Base-by-base conservation (phyloP, 2,329 filamentous ascomycete species). In the Phoma sp. region DNA sequence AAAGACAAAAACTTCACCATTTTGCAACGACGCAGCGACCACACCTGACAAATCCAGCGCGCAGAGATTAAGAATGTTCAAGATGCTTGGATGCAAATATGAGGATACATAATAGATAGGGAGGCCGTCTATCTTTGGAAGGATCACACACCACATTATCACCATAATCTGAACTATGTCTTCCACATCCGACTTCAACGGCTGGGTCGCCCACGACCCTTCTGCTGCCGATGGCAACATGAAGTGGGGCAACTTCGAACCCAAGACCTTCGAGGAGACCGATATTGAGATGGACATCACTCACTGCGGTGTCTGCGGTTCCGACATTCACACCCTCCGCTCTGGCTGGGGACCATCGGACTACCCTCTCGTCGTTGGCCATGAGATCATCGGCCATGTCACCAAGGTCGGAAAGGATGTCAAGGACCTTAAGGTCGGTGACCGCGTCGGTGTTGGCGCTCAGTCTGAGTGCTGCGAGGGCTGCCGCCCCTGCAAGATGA, bases 191-290 rank as follows among this genome's bases (percentile, higher is more conserved):
- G 54, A 81, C 56, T 85, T 85, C 68, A 76, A 83, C 65, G 83
- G 83, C 62, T 85, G 83, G 83, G 76, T 84, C 66, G 83, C 80
- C 64, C 76, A 81, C 18, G 80, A 82, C 69, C 65, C 75, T 20
- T 74, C 76, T 53, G 73, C 81, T 23, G 79, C 72, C 48, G 68
- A 84, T 34, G 83, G 83, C 56, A 83, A 83, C 56, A 82, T 84
- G 80, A 74, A 78, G 49, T 83, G 81, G 81, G 74, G 79, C 53
- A 73, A 71, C 40, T 80, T 74, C 59, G 62, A 71, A 47, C 75
- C 75, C 33, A 78, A 79, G 69, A 65, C 71, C 3, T 71, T 68
- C 42, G 90, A 87, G 61, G 89, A 92, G 72, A 85, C 90, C 74
- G 91, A 96, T 30, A 62, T 71, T 59, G 68, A 72, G 48, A 70